These are phyloP conservation scores for Cutaneotrichosporon cutaneum DNA, from an alignment of 1,284 basidiomycete species.

Conservation along the genomic window DNA sequence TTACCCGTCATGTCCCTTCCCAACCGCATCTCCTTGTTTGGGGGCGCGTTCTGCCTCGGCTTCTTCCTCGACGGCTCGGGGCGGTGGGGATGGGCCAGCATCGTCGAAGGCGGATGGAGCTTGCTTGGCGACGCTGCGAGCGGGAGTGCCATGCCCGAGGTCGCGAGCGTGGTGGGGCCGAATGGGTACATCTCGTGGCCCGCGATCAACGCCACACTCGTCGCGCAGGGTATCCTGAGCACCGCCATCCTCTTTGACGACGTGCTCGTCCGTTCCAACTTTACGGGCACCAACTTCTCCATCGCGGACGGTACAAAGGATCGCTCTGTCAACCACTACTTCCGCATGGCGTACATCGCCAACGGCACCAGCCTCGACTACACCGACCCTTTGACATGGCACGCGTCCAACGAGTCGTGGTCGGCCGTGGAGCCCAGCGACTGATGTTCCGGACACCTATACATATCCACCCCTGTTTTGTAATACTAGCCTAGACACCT, in stretches of 20 bases:
- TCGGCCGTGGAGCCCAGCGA: neutral
- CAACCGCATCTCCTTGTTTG: conserved; percentile 40
- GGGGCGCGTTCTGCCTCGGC: conserved; percentile 43
- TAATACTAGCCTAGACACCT: neutral
- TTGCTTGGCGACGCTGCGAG: conserved; percentile 32
- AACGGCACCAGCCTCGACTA: conserved; percentile 38
- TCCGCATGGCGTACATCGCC: conserved; percentile 36
- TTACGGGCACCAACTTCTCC: conserved; percentile 18
- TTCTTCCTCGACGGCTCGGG: conserved; percentile 48
- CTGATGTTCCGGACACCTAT: neutral
- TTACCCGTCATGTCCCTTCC: conserved; percentile 44
- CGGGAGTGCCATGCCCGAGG: conserved; percentile 23
- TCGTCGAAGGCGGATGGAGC: conserved; percentile 31
- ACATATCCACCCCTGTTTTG: neutral
- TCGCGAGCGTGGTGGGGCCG: conserved; percentile 7
- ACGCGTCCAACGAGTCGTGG: conserved; percentile 18
- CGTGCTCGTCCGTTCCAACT: conserved; percentile 25
- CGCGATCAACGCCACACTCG: conserved; percentile 20
- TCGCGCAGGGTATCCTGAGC: conserved; percentile 22
- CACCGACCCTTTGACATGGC: conserved; percentile 27
- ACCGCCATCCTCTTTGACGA: conserved; percentile 37
- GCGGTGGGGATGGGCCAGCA: conserved; percentile 47
- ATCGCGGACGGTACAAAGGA: conserved; percentile 18
- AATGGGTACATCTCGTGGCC: conserved; percentile 22
- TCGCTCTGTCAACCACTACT: conserved; percentile 32